Evolutionary conservation across 495 filamentous ascomycete genomes (phyloP), one percentile per base, ranked within the genome.

Genomic region (Talaromyces trachyspermus): DNA sequence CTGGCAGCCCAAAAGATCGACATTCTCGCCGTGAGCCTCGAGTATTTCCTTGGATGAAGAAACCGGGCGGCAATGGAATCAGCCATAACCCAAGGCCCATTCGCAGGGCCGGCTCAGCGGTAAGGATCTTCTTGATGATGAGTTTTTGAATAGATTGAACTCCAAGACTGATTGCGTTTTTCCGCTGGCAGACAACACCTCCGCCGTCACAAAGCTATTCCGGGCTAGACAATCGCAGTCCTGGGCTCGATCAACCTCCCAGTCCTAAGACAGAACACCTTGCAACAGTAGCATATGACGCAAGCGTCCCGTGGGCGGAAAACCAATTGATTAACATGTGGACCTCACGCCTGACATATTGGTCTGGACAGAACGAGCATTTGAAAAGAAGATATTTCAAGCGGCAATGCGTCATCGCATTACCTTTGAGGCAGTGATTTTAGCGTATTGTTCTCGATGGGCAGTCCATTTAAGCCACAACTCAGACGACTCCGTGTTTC

Each of bases 331-430:
- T 53, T 2, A 65, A 69, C 37, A 60, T 60, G 39, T 73, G 66
- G 66, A 54, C 56, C 5, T 60, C 49, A 51, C 59, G 61, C 27
- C 55, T 71, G 48, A 57, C 59, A 0, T 73, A 73, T 48, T 73
- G 69, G 69, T 73, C 69, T 6, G 69, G 69, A 0, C 63, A 68
- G 40, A 71, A 71, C 44, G 42, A 46, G 27, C 55, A 64, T 22
- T 33, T 71, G 1, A 73, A 73, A 47, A 54, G 65, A 15, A 59
- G 56, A 58, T 67, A 6, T 71, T 68, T 40, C 59, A 56, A 20
- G 57, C 55, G 6, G 61, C 67, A 23, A 64, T 66, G 60, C 44
- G 47, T 27, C 57, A 71, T 52, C 66, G 62, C 2, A 49, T 67
- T 10, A 43, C 62, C 1, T 73, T 73, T 46, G 60, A 66, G 33